A percentile compares a stretch with the other conserved stretches of the same genome.
Conservation (phyloP, 192 early-diverging fungal species). For the Helicostylum pulchrum region DNA sequence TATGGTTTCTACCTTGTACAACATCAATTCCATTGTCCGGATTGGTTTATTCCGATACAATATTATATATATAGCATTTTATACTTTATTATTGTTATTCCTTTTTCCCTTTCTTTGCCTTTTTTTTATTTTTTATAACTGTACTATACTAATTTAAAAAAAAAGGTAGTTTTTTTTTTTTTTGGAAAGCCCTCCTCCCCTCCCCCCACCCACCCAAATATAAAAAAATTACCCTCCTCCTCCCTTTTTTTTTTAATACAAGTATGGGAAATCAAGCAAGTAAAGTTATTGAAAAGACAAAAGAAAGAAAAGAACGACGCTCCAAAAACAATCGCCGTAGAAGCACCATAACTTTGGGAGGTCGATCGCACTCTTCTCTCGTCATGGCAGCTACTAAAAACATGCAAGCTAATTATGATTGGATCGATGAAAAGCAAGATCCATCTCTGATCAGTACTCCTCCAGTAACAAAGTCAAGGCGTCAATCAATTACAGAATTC, state of each 20-base stretch:
- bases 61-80: neutral
- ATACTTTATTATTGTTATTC: neutral
- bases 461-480: constrained; percentile 2
- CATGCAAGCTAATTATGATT: constrained; percentile 9
- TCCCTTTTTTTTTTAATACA: neutral
- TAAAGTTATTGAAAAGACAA: constrained; percentile 20
- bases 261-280: constrained; percentile 34
- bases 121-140: constrained; percentile 4
- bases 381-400: neutral
- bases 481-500: constrained; percentile 17
- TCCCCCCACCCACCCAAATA: too few relatives aligned
- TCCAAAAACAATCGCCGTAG: constrained; percentile 7
- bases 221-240: neutral
- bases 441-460: neutral
- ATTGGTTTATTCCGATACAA: neutral
- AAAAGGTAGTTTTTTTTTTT: too few relatives aligned
- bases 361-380: constrained; percentile 6
- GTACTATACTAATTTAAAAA: neutral
- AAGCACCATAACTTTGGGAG: constrained; percentile 12
- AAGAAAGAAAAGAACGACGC: constrained; percentile 21
- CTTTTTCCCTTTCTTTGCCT: neutral
- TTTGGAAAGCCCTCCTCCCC: neutral
- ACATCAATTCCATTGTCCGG: neutral
- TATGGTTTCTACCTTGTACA: neutral
- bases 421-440: constrained; percentile 7